Evolutionary conservation across 2,329 filamentous ascomycete species (phyloP), one percentile per base, ranked within the genome.

Genomic region (Bipolaris sorokiniana): DNA sequence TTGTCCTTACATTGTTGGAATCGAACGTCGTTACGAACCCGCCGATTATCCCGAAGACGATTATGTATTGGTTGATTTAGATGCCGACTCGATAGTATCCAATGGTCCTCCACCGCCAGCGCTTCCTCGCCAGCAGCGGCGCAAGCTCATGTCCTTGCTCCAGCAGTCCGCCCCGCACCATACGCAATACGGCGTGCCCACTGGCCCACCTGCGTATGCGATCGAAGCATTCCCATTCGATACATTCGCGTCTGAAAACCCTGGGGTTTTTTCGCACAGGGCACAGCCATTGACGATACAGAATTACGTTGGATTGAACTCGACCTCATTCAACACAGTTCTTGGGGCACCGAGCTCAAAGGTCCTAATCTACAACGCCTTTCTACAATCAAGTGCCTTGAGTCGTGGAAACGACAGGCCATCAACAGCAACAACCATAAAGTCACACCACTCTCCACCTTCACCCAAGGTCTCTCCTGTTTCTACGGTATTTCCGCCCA

Each of bases 1-100:
- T 2, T 98, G 95, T 68, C 95, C 95, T 0, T 99, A 98, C 70
- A 97, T 99, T 64, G 92, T 98, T 41, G 95, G 95, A 47, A 91
- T 99, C 56, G 95, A 99, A 78, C 86, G 93, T 64, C 87, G 93
- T 55, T 98, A 98, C 73, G 91, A 96, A 67, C 87, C 87, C 55
- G 86, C 92, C 45, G 89, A 92, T 66, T 84, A 98, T 40, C 95
- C 95, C 0, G 92, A 97, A 6, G 95, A 98, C 68, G 95, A 98
- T 72, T 98, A 94, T 74, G 93, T 98, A 16, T 82, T 98, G 15
- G 92, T 98, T 34, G 95, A 99, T 76, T 82, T 99, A 49, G 95
- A 99, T 76, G 88, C 90, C 74, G 91, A 99, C 76, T 88, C 88
- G 15, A 93, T 99, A 59, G 91, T 97, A 72, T 90, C 92, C 47